These are phyloP conservation scores for Psilocybe sp. DNA, from an alignment of 768 basidiomycete genomes.

Conservation along the genomic window DNA sequence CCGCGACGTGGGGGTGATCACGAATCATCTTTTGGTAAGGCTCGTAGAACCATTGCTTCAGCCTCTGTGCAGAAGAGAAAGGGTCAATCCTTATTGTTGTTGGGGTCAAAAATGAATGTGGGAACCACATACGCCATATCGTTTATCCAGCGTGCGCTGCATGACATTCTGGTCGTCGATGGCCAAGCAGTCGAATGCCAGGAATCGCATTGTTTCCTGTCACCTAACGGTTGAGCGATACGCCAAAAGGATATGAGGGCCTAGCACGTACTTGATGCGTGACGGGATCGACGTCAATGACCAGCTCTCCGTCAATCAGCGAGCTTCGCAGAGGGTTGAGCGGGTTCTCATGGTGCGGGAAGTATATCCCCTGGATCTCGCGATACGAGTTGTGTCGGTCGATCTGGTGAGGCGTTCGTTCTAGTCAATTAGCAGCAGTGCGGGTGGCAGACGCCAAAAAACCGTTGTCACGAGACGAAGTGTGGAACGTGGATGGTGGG, in stretches of 20 bases:
- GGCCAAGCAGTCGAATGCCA: slow-evolving; percentile 93
- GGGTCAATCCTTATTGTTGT: not conserved
- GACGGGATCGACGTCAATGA: slow-evolving; percentile 80
- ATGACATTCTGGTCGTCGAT: slow-evolving; percentile 86
- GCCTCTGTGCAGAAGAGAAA: slow-evolving; percentile 44
- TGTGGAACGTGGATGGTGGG: not conserved
- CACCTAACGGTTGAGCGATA: slow-evolving; percentile 5
- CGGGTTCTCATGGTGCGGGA: slow-evolving; percentile 84
- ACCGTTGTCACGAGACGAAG: too few species aligned
- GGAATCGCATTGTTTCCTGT: slow-evolving; percentile 78
- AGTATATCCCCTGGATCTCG: slow-evolving; percentile 70
- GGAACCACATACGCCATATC: slow-evolving; percentile 76
- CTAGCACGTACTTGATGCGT: slow-evolving; percentile 60
- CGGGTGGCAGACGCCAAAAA: too few species aligned
- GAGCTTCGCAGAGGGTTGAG: slow-evolving; percentile 70
- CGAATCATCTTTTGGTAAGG: slow-evolving; percentile 72
- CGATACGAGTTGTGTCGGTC: slow-evolving; percentile 93
- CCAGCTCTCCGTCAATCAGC: slow-evolving; percentile 91
- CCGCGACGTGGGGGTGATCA: slow-evolving; percentile 66
- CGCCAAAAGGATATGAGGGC: not conserved
- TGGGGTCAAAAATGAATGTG: not conserved
- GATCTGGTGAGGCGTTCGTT: slow-evolving; percentile 50
- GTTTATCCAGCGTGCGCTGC: slow-evolving; percentile 74
- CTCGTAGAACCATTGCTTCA: slow-evolving; percentile 78
- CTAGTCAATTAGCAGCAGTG: not conserved